These are phyloP conservation scores for Ascochyta rabiei DNA, from an alignment of 2,329 filamentous ascomycete genomes.

Conservation along the genomic window DNA sequence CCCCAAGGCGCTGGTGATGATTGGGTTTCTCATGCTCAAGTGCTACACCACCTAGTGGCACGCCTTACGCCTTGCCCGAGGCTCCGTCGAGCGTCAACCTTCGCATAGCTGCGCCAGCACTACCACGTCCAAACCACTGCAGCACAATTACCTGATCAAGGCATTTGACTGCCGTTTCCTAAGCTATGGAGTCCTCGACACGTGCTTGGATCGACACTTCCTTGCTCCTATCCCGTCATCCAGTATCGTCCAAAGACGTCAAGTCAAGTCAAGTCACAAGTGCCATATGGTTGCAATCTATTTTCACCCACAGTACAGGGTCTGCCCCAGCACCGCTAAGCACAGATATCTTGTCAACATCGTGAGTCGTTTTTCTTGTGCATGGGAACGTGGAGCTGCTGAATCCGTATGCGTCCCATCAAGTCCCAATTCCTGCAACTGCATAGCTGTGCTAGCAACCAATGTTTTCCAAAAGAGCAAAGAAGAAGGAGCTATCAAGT, in stretches of 20 bases:
- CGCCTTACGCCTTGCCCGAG: conserved; percentile 27
- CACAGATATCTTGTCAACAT: neutral
- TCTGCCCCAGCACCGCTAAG: neutral
- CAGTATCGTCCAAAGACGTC: neutral
- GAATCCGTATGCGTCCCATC: neutral
- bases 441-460: neutral
- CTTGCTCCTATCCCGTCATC: neutral
- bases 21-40: conserved; percentile 3
- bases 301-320: neutral
- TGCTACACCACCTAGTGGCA: conserved; percentile 18
- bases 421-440: neutral
- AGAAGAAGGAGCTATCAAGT: neutral
- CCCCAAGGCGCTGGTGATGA: conserved; percentile 4
- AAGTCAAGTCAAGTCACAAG: too few species aligned
- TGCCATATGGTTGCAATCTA: conserved; percentile 1
- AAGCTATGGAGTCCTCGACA: neutral
- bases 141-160: neutral
- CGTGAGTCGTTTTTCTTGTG: neutral
- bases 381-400: neutral
- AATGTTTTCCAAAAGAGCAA: neutral
- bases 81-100: conserved; percentile 17
- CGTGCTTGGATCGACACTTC: neutral
- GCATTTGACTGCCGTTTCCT: neutral
- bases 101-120: conserved; percentile 27
- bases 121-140: conserved; percentile 9